Evolutionary conservation across 345 rosid genomes (phyloP).

Genomic region (Pistacia vera): DNA sequence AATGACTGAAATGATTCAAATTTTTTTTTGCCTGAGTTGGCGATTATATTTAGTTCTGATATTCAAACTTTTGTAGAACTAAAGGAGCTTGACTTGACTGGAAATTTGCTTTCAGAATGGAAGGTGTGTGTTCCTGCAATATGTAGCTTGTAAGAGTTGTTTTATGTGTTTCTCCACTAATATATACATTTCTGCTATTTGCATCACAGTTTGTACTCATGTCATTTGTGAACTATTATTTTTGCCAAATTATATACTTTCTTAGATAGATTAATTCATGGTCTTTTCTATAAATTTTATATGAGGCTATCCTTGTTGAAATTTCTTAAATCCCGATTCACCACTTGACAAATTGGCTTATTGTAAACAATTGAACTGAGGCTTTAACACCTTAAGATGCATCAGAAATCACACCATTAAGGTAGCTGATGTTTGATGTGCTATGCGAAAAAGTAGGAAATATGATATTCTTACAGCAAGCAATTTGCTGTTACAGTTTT

Average conservation of each 20-base stretch:
- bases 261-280: not conserved
- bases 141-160: not conserved
- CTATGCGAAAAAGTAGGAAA: no score
- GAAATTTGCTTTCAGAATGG: constrained; percentile 91
- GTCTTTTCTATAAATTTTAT: not conserved
- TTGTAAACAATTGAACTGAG: no score
- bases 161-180: not conserved
- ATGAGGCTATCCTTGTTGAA: not conserved
- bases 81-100: constrained; percentile 85
- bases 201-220: not conserved
- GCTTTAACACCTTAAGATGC: no score
- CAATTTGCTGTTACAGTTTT: no score
- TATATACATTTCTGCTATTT: not conserved
- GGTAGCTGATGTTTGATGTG: no score
- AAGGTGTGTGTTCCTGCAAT: constrained; percentile 48
- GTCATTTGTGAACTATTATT: not conserved
- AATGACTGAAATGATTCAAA: not conserved
- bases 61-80: constrained; percentile 49
- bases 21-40: not conserved
- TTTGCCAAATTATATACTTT: not conserved
- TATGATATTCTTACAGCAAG: no score
- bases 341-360: no score
- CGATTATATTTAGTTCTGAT: not conserved
- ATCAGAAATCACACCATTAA: no score
- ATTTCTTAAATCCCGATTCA: no score